Percentiles rank a stretch among this genome's conserved stretches.
These are phyloP conservation scores for Kodamaea jinghongensis DNA, from an alignment of 805 yeast genomes.

Conservation along the genomic window DNA sequence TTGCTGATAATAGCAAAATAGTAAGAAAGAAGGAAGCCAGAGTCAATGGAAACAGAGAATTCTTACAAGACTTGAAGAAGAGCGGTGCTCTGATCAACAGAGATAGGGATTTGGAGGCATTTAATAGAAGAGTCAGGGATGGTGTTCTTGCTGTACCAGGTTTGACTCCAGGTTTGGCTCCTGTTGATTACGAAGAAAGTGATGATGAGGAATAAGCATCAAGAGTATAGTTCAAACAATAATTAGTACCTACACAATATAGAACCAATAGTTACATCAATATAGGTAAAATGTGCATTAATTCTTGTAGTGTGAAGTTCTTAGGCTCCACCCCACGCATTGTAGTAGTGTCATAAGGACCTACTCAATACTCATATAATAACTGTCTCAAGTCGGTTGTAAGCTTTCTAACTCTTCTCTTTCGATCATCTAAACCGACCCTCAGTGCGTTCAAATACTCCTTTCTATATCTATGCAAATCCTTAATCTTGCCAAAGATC, in stretches of 20 bases:
- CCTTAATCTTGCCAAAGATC: conserved; percentile 28
- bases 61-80: conserved; percentile 16
- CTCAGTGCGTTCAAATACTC: conserved; percentile 48
- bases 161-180: conserved; percentile 83
- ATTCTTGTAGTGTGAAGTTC: no score
- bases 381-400: conserved; percentile 80
- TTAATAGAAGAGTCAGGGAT: conserved; percentile 39
- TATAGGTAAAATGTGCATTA: no score
- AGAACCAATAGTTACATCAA: no score
- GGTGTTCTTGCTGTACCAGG: conserved; percentile 55
- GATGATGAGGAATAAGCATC: conserved; percentile 14
- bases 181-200: conserved; percentile 52
- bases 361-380: conserved; percentile 48
- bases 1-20: conserved; percentile 17
- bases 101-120: conserved; percentile 19
- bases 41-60: conserved; percentile 25
- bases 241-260: no score
- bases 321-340: no score
- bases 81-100: conserved; percentile 12
- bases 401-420: conserved; percentile 69
- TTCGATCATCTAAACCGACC: conserved; percentile 65
- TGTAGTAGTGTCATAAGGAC: not conserved
- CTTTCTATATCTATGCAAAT: conserved; percentile 51
- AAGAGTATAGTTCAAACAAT: no score
- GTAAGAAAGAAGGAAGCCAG: conserved; percentile 21